Evolutionary conservation across 2,329 filamentous ascomycete genomes (phyloP).

Genomic region (Penicillium sp.): DNA sequence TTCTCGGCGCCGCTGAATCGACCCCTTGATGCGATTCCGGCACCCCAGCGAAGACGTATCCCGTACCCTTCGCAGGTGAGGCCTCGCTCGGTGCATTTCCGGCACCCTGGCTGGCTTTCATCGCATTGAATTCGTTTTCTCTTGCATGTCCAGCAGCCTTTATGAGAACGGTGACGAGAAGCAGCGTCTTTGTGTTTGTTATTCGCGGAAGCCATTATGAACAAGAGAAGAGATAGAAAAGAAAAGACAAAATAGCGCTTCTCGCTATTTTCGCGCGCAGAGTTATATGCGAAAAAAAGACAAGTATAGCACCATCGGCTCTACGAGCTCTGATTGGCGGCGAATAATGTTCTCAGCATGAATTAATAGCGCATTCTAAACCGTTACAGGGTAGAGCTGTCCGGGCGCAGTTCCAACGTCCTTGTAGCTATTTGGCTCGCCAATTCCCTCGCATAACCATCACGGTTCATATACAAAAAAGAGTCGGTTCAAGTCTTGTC

Average conservation of each 20-base stretch:
- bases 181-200: slow-evolving; percentile 12
- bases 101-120: slow-evolving; percentile 18
- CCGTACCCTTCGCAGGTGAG: slow-evolving; percentile 22
- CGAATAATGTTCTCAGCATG: slow-evolving; percentile 20
- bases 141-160: slow-evolving; percentile 26
- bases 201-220: slow-evolving; percentile 9
- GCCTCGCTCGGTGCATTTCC: slow-evolving; percentile 14
- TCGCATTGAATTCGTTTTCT: slow-evolving; percentile 24
- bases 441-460: slow-evolving; percentile 17
- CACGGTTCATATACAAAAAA: background rate
- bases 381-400: slow-evolving; percentile 15
- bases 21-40: slow-evolving; percentile 23
- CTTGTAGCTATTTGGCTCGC: slow-evolving; percentile 7
- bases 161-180: slow-evolving; percentile 21
- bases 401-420: slow-evolving; percentile 3
- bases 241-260: background rate
- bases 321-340: slow-evolving; percentile 18
- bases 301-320: slow-evolving; percentile 1
- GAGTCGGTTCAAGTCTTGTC: background rate
- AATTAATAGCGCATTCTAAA: slow-evolving; percentile 19
- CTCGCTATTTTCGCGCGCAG: slow-evolving; percentile 7
- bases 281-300: slow-evolving; percentile 10
- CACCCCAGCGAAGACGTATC: slow-evolving; percentile 23
- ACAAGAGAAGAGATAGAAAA: background rate
- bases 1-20: slow-evolving; percentile 23